These are phyloP conservation scores for Chloris gayana DNA, from an alignment of 176 grass and related monocot species.

Conservation along the genomic window DNA sequence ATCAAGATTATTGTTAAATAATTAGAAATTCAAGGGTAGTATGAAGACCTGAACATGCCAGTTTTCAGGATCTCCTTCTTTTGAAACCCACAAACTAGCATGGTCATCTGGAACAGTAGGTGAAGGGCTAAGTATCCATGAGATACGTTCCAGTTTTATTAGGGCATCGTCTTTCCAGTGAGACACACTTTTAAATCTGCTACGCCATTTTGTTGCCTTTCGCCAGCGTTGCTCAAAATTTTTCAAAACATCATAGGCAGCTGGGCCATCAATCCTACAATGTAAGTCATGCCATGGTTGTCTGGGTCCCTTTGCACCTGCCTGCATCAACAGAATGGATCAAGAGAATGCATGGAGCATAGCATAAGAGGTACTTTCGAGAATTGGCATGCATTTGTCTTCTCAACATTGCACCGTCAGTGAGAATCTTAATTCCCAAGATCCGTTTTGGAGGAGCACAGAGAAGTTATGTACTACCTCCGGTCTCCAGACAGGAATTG, in stretches of 20 bases:
- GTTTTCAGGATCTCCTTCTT: conserved; percentile 73
- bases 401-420: not conserved
- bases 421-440: not conserved
- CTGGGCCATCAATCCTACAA: conserved; percentile 92
- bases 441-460: conserved; percentile 2
- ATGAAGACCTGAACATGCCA: conserved; percentile 88
- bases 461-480: conserved; percentile 24
- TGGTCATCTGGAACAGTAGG: conserved; percentile 55
- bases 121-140: conserved; percentile 96
- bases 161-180: conserved; percentile 88
- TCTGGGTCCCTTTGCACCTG: conserved; percentile 73
- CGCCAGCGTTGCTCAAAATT: conserved; percentile 97
- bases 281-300: conserved; percentile 99
- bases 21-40: conserved; percentile 31
- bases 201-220: conserved; percentile 86
- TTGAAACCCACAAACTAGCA: conserved; percentile 67
- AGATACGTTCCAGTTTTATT: conserved; percentile 91
- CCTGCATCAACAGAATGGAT: conserved; percentile 49
- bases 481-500: too few species aligned
- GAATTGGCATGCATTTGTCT: not conserved
- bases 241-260: conserved; percentile 83
- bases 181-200: conserved; percentile 55
- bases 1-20: conserved; percentile 22
- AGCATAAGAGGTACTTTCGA: not conserved
- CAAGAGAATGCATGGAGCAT: not conserved